phyloP scores from a whole-genome alignment of 495 filamentous ascomycete species.

The Annulohypoxylon maeteangense region DNA sequence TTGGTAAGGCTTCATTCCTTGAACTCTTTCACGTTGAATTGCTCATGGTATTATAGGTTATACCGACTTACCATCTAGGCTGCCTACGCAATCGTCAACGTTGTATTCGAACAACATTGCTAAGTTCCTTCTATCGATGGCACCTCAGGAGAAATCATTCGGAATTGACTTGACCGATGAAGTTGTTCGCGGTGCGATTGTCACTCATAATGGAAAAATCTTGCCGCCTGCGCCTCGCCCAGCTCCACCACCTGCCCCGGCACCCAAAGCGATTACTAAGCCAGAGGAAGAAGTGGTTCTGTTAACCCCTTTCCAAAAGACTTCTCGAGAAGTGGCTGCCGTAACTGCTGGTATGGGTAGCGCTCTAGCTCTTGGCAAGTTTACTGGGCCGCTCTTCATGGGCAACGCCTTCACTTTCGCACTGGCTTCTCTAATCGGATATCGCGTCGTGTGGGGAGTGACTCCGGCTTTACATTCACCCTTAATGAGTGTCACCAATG shows the following conservation, averaged over 20 bases:
- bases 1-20: constrained; percentile 61
- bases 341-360: constrained; percentile 79
- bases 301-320: constrained; percentile 81
- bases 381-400: constrained; percentile 83
- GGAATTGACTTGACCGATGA: constrained; percentile 80
- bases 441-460: constrained; percentile 84
- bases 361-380: constrained; percentile 76
- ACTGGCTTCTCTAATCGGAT: constrained; percentile 80
- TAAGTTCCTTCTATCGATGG: constrained; percentile 81
- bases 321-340: constrained; percentile 71
- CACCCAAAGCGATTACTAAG: constrained; percentile 58
- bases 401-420: constrained; percentile 81
- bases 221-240: constrained; percentile 77
- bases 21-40: not conserved
- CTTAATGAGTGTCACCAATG: constrained; percentile 87
- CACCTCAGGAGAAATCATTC: constrained; percentile 76
- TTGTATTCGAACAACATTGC: constrained; percentile 89
- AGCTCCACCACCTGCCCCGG: constrained; percentile 72
- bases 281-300: constrained; percentile 69
- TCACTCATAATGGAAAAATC: constrained; percentile 77
- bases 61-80: constrained; percentile 80
- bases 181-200: constrained; percentile 81
- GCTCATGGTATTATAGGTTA: constrained; percentile 63
- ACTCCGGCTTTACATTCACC: constrained; percentile 80
- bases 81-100: constrained; percentile 83